phyloP scores from a whole-genome alignment of 352 stramenopile species.

The Phytophthora fragariae region DNA sequence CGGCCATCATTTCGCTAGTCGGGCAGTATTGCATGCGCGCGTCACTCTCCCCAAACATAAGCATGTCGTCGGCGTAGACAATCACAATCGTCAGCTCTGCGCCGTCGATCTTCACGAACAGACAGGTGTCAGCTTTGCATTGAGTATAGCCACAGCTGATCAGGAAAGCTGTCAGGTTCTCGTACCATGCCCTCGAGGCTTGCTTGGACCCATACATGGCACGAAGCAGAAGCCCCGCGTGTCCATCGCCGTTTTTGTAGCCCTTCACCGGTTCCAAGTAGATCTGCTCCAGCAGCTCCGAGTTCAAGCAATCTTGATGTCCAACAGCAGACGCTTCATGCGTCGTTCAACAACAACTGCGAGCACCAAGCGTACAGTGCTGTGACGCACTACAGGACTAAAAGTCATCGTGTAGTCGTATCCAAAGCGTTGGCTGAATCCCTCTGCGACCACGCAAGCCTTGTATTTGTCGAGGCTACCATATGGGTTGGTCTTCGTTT shows the following conservation, averaged over 20 bases:
- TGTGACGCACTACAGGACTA: conserved; percentile 29
- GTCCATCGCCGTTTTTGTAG: neutral
- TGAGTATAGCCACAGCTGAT: conserved; percentile 2
- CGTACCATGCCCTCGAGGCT: conserved; percentile 35
- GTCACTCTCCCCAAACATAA: conserved; percentile 22
- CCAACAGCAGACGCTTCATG: conserved; percentile 21
- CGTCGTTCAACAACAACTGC: conserved; percentile 6
- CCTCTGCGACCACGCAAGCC: conserved; percentile 38
- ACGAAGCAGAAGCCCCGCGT: conserved; percentile 28
- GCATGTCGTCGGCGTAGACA: conserved; percentile 42
- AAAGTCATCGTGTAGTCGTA: conserved; percentile 51
- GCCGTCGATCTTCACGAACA: conserved; percentile 20
- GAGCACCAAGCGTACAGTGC: conserved; percentile 13
- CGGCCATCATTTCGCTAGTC: too few species aligned
- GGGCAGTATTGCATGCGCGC: neutral
- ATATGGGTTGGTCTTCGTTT: conserved; percentile 18
- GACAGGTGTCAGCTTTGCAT: conserved; percentile 31
- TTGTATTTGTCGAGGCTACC: conserved; percentile 47
- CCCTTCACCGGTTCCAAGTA: conserved; percentile 19
- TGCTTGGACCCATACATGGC: conserved; percentile 45
- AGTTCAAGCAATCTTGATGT: conserved; percentile 31
- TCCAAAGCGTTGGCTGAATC: conserved; percentile 17
- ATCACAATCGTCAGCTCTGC: conserved; percentile 25
- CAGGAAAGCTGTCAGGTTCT: conserved; percentile 25
- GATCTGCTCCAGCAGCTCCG: conserved; percentile 10